Evolutionary conservation across 2,329 filamentous ascomycete genomes (phyloP), one percentile per base, ranked within the genome.

Genomic region (Fusarium protoensiforme): DNA sequence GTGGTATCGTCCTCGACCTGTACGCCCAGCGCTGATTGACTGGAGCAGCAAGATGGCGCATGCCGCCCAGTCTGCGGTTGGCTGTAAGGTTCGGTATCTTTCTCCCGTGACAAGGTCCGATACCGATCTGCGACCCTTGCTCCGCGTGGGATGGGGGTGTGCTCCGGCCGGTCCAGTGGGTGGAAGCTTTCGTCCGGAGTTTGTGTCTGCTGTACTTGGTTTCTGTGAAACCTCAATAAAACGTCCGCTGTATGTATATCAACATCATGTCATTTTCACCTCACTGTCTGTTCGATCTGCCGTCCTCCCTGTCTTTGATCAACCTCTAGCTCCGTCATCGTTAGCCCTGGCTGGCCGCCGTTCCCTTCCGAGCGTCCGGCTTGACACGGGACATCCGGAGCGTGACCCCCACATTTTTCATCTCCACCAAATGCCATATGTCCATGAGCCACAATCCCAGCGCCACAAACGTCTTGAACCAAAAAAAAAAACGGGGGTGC

Each of bases 341-440:
- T 41, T 13, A n/a, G 11, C 13, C 51, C 61, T 76, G 71, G 56
- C n/a, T n/a, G n/a, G n/a, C n/a, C n/a, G n/a, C 75, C 68, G 72
- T 75, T 72, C 62, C 67, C 61, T 75, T 64, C 75, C 75, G 75
- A 77, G n/a, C 31, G 35, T 38, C 65, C 71, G 75, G 75, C 75
- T 74, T 74, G 27, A 64, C 18, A 66, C 73, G 75, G 75, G 66
- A 71, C 67, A 57, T 20, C 68, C 43, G 62, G 48, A 61, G 43
- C 54, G 46, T 35, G 39, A 71, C 73, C 74, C 74, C 74, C 74
- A 75, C 74, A 61, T 75, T 56, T n/a, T 51, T 53, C 61, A 48
- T 63, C 33, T 61, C 33, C 48, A 35, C 31, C 38, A n/a, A 24
- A 60, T 41, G 39, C 58, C 64, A 65, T 43, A 60, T 64, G 64